A percentile compares a stretch with the other conserved stretches of the same genome.
phyloP scores from a whole-genome alignment of 176 grass and related monocot species.

The Tillandsia fasciculata region DNA sequence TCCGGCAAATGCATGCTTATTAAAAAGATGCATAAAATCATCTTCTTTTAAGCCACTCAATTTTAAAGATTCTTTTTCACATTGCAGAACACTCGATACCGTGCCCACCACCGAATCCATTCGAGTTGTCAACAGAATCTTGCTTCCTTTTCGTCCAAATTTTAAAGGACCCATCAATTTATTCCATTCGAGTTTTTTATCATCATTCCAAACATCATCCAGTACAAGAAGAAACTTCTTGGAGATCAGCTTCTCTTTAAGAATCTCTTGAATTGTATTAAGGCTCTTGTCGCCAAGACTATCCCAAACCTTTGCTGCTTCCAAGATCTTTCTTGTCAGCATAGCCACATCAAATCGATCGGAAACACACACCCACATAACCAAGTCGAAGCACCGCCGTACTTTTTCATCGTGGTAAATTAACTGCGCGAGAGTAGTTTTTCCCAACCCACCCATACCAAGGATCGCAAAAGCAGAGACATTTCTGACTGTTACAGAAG shows the following conservation, averaged over 20 bases:
- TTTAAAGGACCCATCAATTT: constrained; percentile 25
- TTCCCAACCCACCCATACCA: constrained; percentile 28
- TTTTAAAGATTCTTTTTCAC: too few species aligned
- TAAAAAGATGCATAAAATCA: neutral
- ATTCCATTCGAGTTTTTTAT: constrained; percentile 5
- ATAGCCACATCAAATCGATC: constrained; percentile 9
- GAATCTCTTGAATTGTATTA: constrained; percentile 16
- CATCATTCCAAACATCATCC: constrained; percentile 19
- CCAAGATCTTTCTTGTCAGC: constrained; percentile 18
- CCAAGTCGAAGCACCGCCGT: constrained; percentile 1
- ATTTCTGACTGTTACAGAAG: too few species aligned
- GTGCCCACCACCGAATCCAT: constrained; percentile 12
- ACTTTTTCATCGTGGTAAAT: constrained; percentile 17
- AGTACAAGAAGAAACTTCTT: constrained; percentile 23
- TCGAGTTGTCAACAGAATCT: constrained; percentile 26
- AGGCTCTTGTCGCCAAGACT: neutral
- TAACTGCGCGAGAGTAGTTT: constrained; percentile 24
- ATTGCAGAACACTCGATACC: too few species aligned
- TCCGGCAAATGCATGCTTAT: constrained; percentile 23
- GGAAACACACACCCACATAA: constrained; percentile 20
- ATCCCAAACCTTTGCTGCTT: constrained; percentile 3
- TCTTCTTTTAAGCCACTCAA: too few species aligned
- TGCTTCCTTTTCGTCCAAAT: constrained; percentile 21
- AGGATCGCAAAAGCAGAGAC: constrained; percentile 2
- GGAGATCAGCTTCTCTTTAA: constrained; percentile 16